A percentile compares a stretch with the other conserved stretches of the same genome.
phyloP scores from a whole-genome alignment of 305 asterid species.

The Solanum chacoense region DNA sequence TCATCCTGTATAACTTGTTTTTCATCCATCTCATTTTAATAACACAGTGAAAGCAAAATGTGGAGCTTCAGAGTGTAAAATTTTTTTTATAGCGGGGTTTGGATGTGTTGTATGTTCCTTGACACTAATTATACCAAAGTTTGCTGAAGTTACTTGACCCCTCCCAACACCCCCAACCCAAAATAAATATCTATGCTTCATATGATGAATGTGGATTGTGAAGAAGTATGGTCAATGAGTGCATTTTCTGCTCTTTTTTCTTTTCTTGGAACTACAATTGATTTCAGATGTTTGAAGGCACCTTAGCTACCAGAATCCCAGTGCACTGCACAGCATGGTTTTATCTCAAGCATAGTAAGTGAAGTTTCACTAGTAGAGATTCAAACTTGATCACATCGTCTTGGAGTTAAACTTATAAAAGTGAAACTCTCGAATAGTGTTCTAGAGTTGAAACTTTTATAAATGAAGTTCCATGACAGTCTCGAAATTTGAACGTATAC shows the following conservation, averaged over 20 bases:
- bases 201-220: not conserved
- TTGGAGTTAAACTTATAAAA: not conserved
- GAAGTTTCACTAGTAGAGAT: not conserved
- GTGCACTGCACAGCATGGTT: not conserved
- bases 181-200: not conserved
- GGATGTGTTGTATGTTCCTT: not conserved
- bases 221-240: not conserved
- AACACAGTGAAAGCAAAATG: not conserved
- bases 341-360: not conserved
- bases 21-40: not conserved
- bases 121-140: not conserved
- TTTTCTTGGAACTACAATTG: not conserved
- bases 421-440: not conserved
- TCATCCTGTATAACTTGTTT: not conserved
- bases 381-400: not conserved
- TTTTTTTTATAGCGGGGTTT: not conserved
- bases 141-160: not conserved
- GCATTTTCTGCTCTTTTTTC: not conserved
- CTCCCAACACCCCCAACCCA: not conserved
- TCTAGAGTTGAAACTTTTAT: not conserved
- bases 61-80: not conserved
- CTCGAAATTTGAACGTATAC: not conserved
- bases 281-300: not conserved
- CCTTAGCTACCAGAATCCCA: not conserved
- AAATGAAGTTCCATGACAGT: not conserved